Base-by-base conservation (phyloP, 805 yeast species). In the Cyberlindnera mrakii region DNA sequence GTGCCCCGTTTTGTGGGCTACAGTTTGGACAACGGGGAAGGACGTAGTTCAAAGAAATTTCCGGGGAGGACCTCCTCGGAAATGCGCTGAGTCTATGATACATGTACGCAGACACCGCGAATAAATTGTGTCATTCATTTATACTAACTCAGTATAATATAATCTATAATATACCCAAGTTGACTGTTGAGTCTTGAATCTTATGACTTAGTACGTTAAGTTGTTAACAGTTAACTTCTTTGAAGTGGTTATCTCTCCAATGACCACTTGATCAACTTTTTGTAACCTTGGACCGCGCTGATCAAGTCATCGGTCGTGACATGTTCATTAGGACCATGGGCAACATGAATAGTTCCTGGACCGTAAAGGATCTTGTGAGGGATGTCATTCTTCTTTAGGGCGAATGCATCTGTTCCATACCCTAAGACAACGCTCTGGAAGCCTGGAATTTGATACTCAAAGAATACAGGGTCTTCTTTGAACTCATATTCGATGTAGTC, bases 291-390 rank as follows among this genome's bases (percentile, higher is more conserved):
- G 17, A 80, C 75, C 10, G 81, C 74, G 20, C 61, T 58, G 13
- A 65, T 42, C 32, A 80, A 60, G 49, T 74, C 78, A 10, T 56
- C 58, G 27, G 70, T 63, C 1, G 67, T 65, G 18, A 78, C 74
- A 47, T 59, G 70, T 57, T 78, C 84, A 37, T 69, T 51, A 42
- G 69, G 77, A 6, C 76, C 71, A 54, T 78, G 85, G 0, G 83
- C 84, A n/a, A 75, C 80, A 35, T 64, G 67, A 40, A 78, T 78
- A 6, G 77, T 60, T 2, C 85, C 86, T 2, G 85, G 83, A 0
- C 86, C 85, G 49, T 77, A 80, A 15, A 80, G 61, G 49, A 74
- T 77, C 47, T 75, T 62, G 13, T 48, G 43, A 1, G 60, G 60
- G 8, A 45, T 38, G 1, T 36, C 41, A 10, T 62, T 64, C 1